A percentile compares a stretch with the other conserved stretches of the same genome.
Conservation (phyloP, 1,139 yeast genomes). For the Maudiozyma humilis region DNA sequence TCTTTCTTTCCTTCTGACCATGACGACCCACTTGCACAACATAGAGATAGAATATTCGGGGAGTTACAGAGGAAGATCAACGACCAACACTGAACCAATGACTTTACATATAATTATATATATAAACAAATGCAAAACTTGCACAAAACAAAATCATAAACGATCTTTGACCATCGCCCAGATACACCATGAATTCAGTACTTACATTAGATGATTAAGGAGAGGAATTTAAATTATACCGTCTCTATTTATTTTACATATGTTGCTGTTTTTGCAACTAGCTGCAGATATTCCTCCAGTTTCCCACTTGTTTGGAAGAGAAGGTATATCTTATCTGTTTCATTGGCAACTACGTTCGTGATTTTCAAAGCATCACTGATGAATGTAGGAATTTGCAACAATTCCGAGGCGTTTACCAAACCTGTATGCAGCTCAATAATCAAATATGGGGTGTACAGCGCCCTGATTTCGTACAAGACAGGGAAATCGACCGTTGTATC, state of each 20-base stretch:
- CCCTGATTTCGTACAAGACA: slow-evolving; percentile 38
- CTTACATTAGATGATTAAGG: background rate
- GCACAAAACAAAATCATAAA: no score
- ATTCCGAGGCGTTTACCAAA: slow-evolving; percentile 38
- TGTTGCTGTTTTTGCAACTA: slow-evolving; percentile 51
- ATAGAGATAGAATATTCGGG: slow-evolving; percentile 56
- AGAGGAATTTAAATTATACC: background rate
- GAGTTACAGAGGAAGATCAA: slow-evolving; percentile 45
- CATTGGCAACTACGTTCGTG: slow-evolving; percentile 48
- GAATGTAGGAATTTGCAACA: slow-evolving; percentile 31
- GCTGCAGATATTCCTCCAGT: slow-evolving; percentile 50
- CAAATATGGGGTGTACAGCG: slow-evolving; percentile 65
- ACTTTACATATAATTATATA: no score
- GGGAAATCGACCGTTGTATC: slow-evolving; percentile 22
- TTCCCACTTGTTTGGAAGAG: slow-evolving; percentile 57
- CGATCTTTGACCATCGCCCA: background rate
- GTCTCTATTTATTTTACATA: slow-evolving; percentile 32
- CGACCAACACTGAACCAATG: slow-evolving; percentile 31
- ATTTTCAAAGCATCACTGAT: slow-evolving; percentile 50
- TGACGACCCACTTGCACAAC: slow-evolving; percentile 53
- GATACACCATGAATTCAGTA: no score
- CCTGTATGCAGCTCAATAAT: slow-evolving; percentile 55
- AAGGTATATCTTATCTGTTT: slow-evolving; percentile 39
- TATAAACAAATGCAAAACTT: no score
- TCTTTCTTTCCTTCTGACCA: slow-evolving; percentile 46